A percentile compares a stretch with the other conserved stretches of the same genome.
Conservation (phyloP, 805 yeast species). For the Candida vartiovaarae region DNA sequence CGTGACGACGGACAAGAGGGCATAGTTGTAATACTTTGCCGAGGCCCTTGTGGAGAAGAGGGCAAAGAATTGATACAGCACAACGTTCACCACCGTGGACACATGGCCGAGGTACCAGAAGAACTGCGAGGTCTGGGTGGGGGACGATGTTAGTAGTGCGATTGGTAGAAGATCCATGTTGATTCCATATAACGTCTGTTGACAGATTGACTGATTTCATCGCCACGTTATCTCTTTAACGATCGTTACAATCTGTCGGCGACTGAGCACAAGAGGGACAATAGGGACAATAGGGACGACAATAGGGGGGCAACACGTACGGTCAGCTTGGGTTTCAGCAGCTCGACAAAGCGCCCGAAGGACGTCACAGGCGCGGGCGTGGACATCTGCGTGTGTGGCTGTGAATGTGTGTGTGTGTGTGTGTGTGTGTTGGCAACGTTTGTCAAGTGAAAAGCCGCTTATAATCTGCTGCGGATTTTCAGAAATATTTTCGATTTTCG, state of each 20-base stretch:
- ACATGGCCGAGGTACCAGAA: conserved; percentile 67
- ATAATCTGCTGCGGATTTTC: too few relatives aligned
- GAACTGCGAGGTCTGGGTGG: conserved; percentile 46
- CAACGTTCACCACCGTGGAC: conserved; percentile 37
- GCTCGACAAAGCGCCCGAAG: conserved; percentile 11
- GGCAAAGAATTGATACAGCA: conserved; percentile 33
- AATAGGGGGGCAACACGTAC: conserved; percentile 1
- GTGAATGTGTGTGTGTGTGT: too few relatives aligned
- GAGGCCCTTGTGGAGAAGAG: conserved; percentile 31
- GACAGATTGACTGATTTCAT: too few relatives aligned
- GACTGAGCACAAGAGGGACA: too few relatives aligned
- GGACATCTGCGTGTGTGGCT: not conserved
- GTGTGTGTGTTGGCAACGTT: too few relatives aligned
- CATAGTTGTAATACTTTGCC: conserved; percentile 31
- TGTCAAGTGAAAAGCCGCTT: too few relatives aligned
- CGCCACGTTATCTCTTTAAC: too few relatives aligned
- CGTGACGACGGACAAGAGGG: conserved; percentile 45
- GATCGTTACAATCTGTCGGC: too few relatives aligned
- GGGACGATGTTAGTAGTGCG: not conserved
- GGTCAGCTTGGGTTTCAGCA: conserved; percentile 13
- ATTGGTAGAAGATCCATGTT: conserved; percentile 1
- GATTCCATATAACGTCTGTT: too few relatives aligned
- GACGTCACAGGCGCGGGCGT: conserved; percentile 2
- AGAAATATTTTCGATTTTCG: too few relatives aligned
- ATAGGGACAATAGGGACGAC: too few relatives aligned